phyloP scores from a whole-genome alignment of 78 protist species.

The Pelomyxa schiedti region DNA sequence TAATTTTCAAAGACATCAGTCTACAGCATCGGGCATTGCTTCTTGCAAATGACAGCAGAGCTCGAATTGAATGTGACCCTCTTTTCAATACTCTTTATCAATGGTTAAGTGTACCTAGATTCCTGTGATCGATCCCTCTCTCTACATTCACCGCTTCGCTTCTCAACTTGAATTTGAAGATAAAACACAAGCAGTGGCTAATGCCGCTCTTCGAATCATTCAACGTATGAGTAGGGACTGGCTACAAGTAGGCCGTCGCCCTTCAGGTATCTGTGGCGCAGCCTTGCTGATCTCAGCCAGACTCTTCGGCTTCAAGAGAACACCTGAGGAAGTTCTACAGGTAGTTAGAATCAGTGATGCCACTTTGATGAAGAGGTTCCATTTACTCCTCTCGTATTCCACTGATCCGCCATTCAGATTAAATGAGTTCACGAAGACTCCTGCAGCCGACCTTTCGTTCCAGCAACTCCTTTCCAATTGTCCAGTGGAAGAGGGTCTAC shows the following conservation, averaged over 20 bases:
- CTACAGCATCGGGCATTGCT: background rate
- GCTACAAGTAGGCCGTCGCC: slow-evolving; percentile 82
- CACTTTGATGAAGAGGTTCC: slow-evolving; percentile 53
- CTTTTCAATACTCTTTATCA: background rate
- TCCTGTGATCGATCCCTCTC: background rate
- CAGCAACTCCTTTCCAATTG: background rate
- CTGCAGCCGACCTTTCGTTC: background rate
- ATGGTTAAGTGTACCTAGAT: background rate
- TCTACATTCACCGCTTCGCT: slow-evolving; percentile 57
- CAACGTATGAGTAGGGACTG: slow-evolving; percentile 89
- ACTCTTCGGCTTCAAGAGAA: slow-evolving; percentile 77
- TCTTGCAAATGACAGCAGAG: background rate
- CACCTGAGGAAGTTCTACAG: slow-evolving; percentile 55
- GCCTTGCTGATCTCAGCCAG: slow-evolving; percentile 86
- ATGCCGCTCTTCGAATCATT: slow-evolving; percentile 72
- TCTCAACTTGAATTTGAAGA: slow-evolving; percentile 70
- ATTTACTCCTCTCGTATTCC: too few species aligned
- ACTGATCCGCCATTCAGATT: too few species aligned
- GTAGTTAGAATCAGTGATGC: slow-evolving; percentile 74
- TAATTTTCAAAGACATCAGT: background rate
- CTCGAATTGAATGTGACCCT: background rate
- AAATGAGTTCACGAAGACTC: background rate
- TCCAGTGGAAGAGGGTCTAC: too few species aligned
- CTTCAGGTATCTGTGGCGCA: slow-evolving; percentile 88
- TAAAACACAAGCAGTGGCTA: slow-evolving; percentile 18